These are phyloP conservation scores for Alternaria triticimaculans DNA, from an alignment of 2,329 filamentous ascomycete species.

Conservation along the genomic window DNA sequence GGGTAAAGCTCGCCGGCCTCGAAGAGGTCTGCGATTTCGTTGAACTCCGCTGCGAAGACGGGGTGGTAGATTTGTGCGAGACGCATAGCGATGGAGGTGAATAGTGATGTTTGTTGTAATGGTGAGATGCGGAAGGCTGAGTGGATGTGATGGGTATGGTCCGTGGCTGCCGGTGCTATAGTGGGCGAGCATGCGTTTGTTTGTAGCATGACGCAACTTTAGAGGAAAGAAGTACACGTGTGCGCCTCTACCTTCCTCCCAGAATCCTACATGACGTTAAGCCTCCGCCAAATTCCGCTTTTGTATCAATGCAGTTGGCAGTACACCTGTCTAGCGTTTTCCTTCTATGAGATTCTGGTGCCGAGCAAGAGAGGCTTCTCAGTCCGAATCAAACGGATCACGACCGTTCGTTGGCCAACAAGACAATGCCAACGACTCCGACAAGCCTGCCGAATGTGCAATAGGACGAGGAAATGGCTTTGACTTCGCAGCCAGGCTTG, in stretches of 20 bases:
- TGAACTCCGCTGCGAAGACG: background rate
- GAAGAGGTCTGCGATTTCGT: background rate
- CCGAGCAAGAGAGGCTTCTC: too few relatives aligned
- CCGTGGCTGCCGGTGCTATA: background rate
- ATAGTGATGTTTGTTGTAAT: background rate
- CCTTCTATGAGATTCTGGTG: background rate
- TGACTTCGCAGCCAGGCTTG: background rate
- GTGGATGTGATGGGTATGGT: background rate
- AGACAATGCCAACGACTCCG: background rate
- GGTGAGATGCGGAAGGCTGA: background rate
- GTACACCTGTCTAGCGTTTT: background rate
- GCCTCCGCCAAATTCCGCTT: too few relatives aligned
- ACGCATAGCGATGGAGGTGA: background rate
- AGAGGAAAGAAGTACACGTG: background rate
- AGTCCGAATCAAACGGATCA: background rate
- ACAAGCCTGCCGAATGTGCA: background rate
- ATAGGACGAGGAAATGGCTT: background rate
- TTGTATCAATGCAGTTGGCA: background rate
- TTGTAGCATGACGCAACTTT: background rate
- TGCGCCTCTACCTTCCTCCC: background rate
- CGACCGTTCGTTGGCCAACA: background rate
- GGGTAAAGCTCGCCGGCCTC: background rate
- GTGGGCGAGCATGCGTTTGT: accelerated
- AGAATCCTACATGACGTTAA: background rate
- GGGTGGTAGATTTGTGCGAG: too few relatives aligned